These are phyloP conservation scores for Barnettozyma vustinii DNA, from an alignment of 805 yeast species.

Conservation along the genomic window DNA sequence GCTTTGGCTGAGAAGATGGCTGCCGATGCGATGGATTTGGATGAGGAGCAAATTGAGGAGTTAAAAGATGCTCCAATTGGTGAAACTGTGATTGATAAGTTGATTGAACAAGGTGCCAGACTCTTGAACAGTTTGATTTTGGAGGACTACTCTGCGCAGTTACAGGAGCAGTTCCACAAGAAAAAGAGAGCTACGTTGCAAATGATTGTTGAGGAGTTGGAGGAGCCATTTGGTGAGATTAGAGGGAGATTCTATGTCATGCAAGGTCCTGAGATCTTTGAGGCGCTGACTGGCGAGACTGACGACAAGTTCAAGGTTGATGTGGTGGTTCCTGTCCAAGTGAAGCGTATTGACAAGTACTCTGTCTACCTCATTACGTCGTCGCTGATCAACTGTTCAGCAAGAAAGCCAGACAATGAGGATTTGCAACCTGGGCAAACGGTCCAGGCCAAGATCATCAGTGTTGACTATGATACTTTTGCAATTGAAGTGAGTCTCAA, in stretches of 20 bases:
- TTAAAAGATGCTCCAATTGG: slow-evolving; percentile 65
- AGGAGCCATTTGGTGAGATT: slow-evolving; percentile 81
- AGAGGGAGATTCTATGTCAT: slow-evolving; percentile 66
- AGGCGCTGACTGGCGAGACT: slow-evolving; percentile 85
- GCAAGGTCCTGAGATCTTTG: slow-evolving; percentile 70
- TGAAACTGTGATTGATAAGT: slow-evolving; percentile 59
- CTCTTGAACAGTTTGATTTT: slow-evolving; percentile 82
- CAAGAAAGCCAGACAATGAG: slow-evolving; percentile 43
- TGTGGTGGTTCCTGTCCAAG: slow-evolving; percentile 66
- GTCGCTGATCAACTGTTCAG: slow-evolving; percentile 59
- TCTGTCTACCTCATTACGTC: slow-evolving; percentile 42
- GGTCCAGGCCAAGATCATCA: slow-evolving; percentile 72
- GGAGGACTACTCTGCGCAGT: slow-evolving; percentile 88
- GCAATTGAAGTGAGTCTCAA: slow-evolving; percentile 69
- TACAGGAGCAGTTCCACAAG: slow-evolving; percentile 67
- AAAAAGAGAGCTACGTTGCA: slow-evolving; percentile 75
- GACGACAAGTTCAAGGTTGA: slow-evolving; percentile 62
- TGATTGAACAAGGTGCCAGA: slow-evolving; percentile 60
- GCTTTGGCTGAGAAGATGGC: slow-evolving; percentile 96
- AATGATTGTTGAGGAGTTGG: slow-evolving; percentile 80
- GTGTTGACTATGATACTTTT: slow-evolving; percentile 68
- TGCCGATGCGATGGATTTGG: slow-evolving; percentile 93
- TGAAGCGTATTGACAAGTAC: slow-evolving; percentile 54
- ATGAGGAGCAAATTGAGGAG: slow-evolving; percentile 86
- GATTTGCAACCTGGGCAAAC: slow-evolving; percentile 66